Evolutionary conservation across 2,329 filamentous ascomycete genomes (phyloP), one percentile per base, ranked within the genome.

Genomic region (Alternaria viburni): DNA sequence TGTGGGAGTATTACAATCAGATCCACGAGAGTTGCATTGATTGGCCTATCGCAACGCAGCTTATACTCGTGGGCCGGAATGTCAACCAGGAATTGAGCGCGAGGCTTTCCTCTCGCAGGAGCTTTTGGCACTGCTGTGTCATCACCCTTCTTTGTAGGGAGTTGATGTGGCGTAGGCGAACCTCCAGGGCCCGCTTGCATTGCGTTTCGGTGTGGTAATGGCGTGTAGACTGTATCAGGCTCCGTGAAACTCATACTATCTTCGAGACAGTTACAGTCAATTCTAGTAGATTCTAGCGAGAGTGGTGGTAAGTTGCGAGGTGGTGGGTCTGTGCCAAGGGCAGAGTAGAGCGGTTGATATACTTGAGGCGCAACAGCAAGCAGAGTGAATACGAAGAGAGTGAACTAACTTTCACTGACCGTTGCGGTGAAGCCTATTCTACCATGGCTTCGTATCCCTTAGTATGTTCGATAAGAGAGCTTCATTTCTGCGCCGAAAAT

Each of bases 1-100:
- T 70, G 67, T 1, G 67, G 68, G 2, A 72, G 26, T 10, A 73
- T 25, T 5, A 56, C 61, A 15, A 73, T 56, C 32, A 71, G 64
- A 15, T 73, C 71, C 1, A 59, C 63, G 13, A 71, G 26, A 7
- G 71, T 71, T 17, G 68, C 69, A 30, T 70, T 71, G 28, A 72
- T 59, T 5, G 49, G 13, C 4, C 19, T 17, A 30, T 57, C 30
- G 6, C 12, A 2, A 1, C 59, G 66, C 1, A 72, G 30, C 6
- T 21, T 13, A 28, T 67, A 72, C 26, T 65, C 62, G 36, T 70
- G 49, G 4, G 19, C 6, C 15, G 69, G 66, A 7, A 65, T 45
- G 9, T 64, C 23, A 5, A 23, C 47, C 23, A 66, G 46, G 21
- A 64, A 61, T 3, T 54, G 54, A 19, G 43, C 15, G 12, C 59